Base-by-base conservation (phyloP, 2,329 filamentous ascomycete genomes). In the Aspergillus intermedius region DNA sequence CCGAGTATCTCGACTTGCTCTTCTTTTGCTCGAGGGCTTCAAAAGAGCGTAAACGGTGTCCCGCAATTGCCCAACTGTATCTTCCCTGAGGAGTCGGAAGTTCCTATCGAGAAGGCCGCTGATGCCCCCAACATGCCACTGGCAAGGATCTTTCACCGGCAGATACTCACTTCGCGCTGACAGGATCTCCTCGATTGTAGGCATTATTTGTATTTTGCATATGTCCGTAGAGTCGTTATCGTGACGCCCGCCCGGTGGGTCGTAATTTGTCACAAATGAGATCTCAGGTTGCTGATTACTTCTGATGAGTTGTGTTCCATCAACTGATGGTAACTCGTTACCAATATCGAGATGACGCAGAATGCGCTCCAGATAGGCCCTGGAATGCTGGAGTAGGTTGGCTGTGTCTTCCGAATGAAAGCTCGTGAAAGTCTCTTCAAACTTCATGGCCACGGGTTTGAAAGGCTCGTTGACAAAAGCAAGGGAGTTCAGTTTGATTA, bases 401-500 rank as follows among this genome's bases (percentile, higher is more conserved):
- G 1, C 23, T 1, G 23, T 25, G 7, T 13, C 41, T 15, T 15
- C 12, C 19, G 39, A 21, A n/a, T 41, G 9, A 21, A 41, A 13
- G 3, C 7, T 2, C 13, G 15, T 19, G 25, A 25, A 28, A 7
- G 17, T 25, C 12, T 10, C n/a, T 15, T 43, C 22, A 10, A 43
- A 43, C n/a, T 9, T 15, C 6, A 9, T n/a, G 3, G 41, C 41
- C 22, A n/a, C 13, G 1, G 23, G 13, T 6, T 43, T 43, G 3
- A 66, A 42, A 2, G 48, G 35, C n/a, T 64, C 59, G 17, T 62
- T 54, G 9, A 64, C 47, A 45, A 66, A 60, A 2, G 69, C 69
- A n/a, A 60, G 63, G 25, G 69, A 64, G 48, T 72, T 71, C 30
- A 69, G 49, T 39, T 70, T 64, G 3, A 70, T 54, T 3, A 71